phyloP scores from a whole-genome alignment of 768 basidiomycete species.

The Mycena rebaudengoi region DNA sequence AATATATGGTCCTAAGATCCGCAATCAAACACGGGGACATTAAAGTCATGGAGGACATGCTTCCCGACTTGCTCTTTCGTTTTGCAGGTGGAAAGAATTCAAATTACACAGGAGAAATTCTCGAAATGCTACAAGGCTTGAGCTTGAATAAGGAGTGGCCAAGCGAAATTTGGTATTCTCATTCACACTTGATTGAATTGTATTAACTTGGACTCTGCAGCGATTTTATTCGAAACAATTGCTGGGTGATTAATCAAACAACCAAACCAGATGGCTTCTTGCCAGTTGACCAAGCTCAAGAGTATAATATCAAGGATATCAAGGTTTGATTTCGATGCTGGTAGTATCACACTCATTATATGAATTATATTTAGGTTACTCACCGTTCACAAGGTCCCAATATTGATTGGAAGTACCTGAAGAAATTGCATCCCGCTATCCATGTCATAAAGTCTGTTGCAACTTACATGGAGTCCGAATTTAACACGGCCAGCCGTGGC shows the following conservation, averaged over 20 bases:
- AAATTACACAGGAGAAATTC: too few species aligned
- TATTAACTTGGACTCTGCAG: too few species aligned
- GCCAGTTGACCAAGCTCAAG: slow-evolving; percentile 30
- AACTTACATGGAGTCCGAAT: slow-evolving; percentile 24
- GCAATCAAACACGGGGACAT: not conserved
- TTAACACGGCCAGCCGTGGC: slow-evolving; percentile 13
- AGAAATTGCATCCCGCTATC: slow-evolving; percentile 26
- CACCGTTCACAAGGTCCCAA: slow-evolving; percentile 28
- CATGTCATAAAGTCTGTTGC: slow-evolving; percentile 20
- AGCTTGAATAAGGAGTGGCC: too few species aligned
- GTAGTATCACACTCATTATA: not conserved
- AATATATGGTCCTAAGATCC: not conserved
- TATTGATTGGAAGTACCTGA: slow-evolving; percentile 28
- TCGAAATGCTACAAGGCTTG: too few species aligned
- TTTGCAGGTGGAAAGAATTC: too few species aligned
- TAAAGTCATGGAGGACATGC: not conserved
- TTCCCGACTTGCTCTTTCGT: not conserved
- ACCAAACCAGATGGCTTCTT: slow-evolving; percentile 11
- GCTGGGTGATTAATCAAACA: slow-evolving; percentile 31
- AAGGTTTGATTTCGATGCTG: not conserved
- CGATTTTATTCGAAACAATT: slow-evolving; percentile 29
- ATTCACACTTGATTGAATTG: too few species aligned
- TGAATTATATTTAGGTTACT: slow-evolving; percentile 26
- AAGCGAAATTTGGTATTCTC: too few species aligned
- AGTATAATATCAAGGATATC: slow-evolving; percentile 29